phyloP scores from a whole-genome alignment of 108 stramenopile species.

The Fistulifera solaris region DNA sequence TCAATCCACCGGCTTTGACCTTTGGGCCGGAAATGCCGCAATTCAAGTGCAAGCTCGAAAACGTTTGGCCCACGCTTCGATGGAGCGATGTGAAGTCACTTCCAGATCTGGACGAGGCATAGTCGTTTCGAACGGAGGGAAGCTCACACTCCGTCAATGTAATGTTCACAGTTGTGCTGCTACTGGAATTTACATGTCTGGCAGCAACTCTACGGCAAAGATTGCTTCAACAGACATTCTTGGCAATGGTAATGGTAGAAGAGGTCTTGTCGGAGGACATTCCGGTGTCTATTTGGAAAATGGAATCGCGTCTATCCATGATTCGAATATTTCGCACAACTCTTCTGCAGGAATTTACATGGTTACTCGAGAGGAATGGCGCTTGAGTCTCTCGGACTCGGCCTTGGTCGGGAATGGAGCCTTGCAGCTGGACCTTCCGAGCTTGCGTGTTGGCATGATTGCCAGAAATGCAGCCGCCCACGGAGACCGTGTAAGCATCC shows the following conservation, averaged over 20 bases:
- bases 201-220: not conserved
- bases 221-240: not conserved
- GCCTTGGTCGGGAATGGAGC: no score
- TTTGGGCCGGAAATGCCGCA: conserved; percentile 3
- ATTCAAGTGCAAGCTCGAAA: not conserved
- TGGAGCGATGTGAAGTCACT: not conserved
- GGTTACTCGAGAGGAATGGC: no score
- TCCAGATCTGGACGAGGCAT: not conserved
- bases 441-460: no score
- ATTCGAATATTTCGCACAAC: no score
- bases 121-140: not conserved
- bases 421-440: no score
- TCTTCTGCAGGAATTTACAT: no score
- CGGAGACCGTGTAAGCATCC: no score
- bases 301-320: no score
- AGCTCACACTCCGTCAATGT: not conserved
- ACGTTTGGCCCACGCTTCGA: not conserved
- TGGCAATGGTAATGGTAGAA: not conserved
- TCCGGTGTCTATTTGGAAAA: conserved; percentile 1
- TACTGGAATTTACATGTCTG: not conserved
- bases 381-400: no score
- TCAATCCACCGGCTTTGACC: not conserved
- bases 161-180: conserved; percentile 1
- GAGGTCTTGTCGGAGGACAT: no score
- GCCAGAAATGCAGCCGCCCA: no score